Evolutionary conservation across 805 yeast species (phyloP), one percentile per base, ranked within the genome.

Genomic region (Yarrowia sp.): DNA sequence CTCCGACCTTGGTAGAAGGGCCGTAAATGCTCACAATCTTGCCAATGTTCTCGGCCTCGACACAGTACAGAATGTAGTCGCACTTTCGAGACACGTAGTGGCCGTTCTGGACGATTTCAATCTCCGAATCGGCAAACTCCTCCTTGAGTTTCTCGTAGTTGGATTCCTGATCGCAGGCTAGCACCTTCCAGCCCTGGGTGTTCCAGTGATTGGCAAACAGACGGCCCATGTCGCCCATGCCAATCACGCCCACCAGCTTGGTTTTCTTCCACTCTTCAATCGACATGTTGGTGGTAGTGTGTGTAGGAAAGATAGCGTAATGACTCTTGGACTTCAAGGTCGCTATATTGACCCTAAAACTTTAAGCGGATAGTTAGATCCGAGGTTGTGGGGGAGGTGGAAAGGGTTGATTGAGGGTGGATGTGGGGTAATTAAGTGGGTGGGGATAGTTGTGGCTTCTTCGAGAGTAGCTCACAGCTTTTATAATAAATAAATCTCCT

Each of bases 191-290:
- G 1, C 98, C 98, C 2, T 92, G 93, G 66, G 84, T 83, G 38
- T 91, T 82, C 74, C 95, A 88, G 67, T 89, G 79, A 22, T 83
- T 82, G 69, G 98, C 98, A 75, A 95, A 95, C 74, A 95, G 79
- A 45, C 86, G 80, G 8, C 99, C 99, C 99, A 95, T 95, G 77
- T 94, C 98, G 40, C 99, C 99, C 43, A 94, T 84, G 2, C 99
- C 99, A 70, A 95, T 93, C 72, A 95, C 90, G 1, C 99, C 99
- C 56, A 95, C 85, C 22, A 82, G 82, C 75, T 89, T 89, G 22
- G 81, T 71, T 14, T 69, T 69, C 69, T 83, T 81, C 85, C 83
- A 81, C 22, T 55, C 63, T 38, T 67, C 52, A 40, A 58, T 49
- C 26, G 58, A 40, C 46, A 45, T 49, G 16, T 32, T 35, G 63